A percentile compares a stretch with the other conserved stretches of the same genome.
These are phyloP conservation scores for Funneliformis geosporum DNA, from an alignment of 192 early-diverging fungal genomes.

Conservation along the genomic window DNA sequence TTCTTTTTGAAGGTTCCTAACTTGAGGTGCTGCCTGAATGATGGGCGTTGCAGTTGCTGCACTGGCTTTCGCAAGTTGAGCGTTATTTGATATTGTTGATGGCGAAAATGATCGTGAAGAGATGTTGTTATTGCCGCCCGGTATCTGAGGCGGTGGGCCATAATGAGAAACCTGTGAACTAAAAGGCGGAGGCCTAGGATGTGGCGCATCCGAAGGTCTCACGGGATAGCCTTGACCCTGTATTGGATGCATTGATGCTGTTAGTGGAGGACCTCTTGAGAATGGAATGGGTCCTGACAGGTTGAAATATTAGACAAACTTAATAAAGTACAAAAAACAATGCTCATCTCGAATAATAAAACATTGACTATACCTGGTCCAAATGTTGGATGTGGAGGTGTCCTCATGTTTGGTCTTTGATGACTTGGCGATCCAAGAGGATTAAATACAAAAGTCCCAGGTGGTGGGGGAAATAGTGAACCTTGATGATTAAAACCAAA, in stretches of 20 bases:
- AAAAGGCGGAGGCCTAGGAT: constrained; percentile 9
- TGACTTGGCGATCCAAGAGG: neutral
- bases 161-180: constrained; percentile 29
- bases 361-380: neutral
- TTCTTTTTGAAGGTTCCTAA: constrained; percentile 83
- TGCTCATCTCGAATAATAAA: neutral
- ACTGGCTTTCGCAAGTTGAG: neutral
- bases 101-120: neutral
- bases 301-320: neutral
- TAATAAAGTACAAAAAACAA: neutral
- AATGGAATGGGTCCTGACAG: neutral
- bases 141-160: constrained; percentile 26
- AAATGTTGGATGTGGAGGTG: constrained; percentile 24
- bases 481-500: neutral
- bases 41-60: constrained; percentile 43
- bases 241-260: constrained; percentile 6
- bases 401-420: neutral
- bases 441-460: neutral
- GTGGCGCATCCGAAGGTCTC: neutral
- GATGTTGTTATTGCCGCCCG: neutral
- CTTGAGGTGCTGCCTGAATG: constrained; percentile 74
- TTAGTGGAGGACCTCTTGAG: neutral
- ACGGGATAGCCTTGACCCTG: neutral
- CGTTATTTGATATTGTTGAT: neutral
- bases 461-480: neutral